Evolutionary conservation across 2,329 filamentous ascomycete genomes (phyloP).

Genomic region (Epichloe gansuensis): DNA sequence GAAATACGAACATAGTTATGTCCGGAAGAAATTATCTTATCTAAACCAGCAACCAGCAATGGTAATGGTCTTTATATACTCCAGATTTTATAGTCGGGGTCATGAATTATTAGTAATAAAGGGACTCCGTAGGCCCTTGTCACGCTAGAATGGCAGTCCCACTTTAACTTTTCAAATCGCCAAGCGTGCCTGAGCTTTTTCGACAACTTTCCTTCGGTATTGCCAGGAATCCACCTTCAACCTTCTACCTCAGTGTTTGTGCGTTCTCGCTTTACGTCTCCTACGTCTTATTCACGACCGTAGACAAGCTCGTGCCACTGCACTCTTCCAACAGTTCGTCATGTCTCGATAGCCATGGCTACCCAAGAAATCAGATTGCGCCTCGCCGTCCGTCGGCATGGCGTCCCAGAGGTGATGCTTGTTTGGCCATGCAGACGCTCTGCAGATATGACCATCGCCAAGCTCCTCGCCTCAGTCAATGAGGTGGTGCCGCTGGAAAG

Average conservation of each 20-base stretch:
- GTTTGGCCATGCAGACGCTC: conserved; percentile 54
- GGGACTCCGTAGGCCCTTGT: no score
- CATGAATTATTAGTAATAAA: no score
- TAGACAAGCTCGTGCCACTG: neutral
- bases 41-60: no score
- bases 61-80: no score
- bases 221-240: neutral
- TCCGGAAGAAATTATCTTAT: neutral
- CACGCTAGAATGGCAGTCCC: neutral
- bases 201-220: neutral
- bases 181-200: neutral
- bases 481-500: conserved; percentile 71
- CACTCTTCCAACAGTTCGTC: neutral
- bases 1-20: no score
- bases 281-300: no score
- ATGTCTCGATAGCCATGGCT: conserved; percentile 15
- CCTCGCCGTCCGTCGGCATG: conserved; percentile 59
- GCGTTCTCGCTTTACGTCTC: neutral
- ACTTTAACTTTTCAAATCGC: neutral
- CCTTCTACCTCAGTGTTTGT: neutral
- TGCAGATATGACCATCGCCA: conserved; percentile 56
- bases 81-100: no score
- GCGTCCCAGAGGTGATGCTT: conserved; percentile 58
- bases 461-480: conserved; percentile 68
- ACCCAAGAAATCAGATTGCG: conserved; percentile 51